These are phyloP conservation scores for Aspergillus neotritici DNA, from an alignment of 2,329 filamentous ascomycete genomes.

Conservation along the genomic window DNA sequence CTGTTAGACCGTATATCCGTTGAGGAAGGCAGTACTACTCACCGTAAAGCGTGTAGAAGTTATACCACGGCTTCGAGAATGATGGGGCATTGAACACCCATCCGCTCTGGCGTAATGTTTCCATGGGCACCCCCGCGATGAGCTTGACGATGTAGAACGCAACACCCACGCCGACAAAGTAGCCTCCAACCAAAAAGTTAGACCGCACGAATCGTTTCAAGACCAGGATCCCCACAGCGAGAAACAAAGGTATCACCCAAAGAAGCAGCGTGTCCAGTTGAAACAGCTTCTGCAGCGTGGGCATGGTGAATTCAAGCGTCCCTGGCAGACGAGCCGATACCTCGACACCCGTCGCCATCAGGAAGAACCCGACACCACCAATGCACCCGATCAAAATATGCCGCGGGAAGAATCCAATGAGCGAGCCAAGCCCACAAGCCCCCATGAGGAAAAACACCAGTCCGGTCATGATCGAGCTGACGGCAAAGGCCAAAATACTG, in stretches of 20 bases:
- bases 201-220: conserved; percentile 71
- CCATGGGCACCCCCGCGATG: conserved; percentile 58
- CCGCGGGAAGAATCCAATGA: conserved; percentile 94
- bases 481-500: conserved; percentile 82
- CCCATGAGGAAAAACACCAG: conserved; percentile 89
- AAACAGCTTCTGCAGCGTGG: conserved; percentile 70
- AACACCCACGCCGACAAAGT: conserved; percentile 72
- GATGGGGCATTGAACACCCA: conserved; percentile 91
- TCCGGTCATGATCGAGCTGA: conserved; percentile 87
- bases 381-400: conserved; percentile 97
- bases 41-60: conserved; percentile 95
- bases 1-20: conserved; percentile 2
- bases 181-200: conserved; percentile 79
- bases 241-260: conserved; percentile 72
- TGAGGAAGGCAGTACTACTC: conserved; percentile 35
- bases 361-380: conserved; percentile 92
- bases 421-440: conserved; percentile 75
- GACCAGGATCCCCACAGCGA: conserved; percentile 71
- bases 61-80: conserved; percentile 87
- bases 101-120: conserved; percentile 62
- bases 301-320: conserved; percentile 72
- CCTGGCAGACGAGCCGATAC: conserved; percentile 86
- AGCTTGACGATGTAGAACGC: conserved; percentile 48
- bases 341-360: conserved; percentile 85
- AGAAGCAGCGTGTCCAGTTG: conserved; percentile 68